Conservation (phyloP, 1,284 basidiomycete species). For the Leccinum subspadiceum region DNA sequence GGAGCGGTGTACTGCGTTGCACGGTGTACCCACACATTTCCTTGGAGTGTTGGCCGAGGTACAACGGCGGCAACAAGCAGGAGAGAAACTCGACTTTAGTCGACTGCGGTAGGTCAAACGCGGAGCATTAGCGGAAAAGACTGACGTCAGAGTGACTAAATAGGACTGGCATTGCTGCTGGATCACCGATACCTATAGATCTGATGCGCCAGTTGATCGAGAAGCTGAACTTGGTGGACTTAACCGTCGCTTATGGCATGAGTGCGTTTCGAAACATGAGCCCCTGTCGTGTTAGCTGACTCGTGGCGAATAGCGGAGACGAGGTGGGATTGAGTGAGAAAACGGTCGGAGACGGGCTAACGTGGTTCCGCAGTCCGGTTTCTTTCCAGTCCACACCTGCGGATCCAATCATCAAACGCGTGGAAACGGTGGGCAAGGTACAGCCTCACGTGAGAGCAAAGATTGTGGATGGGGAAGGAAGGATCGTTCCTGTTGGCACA, state of each 20-base stretch:
- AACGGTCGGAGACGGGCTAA: not conserved
- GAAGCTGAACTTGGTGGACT: constrained; percentile 63
- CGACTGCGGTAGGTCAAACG: constrained; percentile 50
- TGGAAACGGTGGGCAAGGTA: constrained; percentile 77
- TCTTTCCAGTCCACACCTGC: constrained; percentile 73
- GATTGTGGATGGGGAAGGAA: constrained; percentile 57
- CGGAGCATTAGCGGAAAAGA: not conserved
- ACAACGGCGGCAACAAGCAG: constrained; percentile 47
- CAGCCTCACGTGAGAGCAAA: constrained; percentile 79
- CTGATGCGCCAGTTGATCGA: constrained; percentile 71
- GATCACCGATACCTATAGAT: constrained; percentile 75
- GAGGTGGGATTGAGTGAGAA: constrained; percentile 35
- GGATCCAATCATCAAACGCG: constrained; percentile 70
- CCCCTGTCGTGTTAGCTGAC: constrained; percentile 22
- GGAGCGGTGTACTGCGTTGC: constrained; percentile 74
- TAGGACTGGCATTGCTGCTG: constrained; percentile 80
- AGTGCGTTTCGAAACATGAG: constrained; percentile 46
- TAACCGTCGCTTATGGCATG: constrained; percentile 83
- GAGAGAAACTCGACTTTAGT: constrained; percentile 47
- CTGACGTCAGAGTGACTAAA: not conserved
- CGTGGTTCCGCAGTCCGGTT: constrained; percentile 55
- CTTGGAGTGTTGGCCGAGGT: constrained; percentile 70
- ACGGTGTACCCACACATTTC: constrained; percentile 86
- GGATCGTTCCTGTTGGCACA: constrained; percentile 60
- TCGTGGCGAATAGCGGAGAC: constrained; percentile 49